Evolutionary conservation across 2,329 filamentous ascomycete genomes (phyloP).

Genomic region (Diaporthe sp.): DNA sequence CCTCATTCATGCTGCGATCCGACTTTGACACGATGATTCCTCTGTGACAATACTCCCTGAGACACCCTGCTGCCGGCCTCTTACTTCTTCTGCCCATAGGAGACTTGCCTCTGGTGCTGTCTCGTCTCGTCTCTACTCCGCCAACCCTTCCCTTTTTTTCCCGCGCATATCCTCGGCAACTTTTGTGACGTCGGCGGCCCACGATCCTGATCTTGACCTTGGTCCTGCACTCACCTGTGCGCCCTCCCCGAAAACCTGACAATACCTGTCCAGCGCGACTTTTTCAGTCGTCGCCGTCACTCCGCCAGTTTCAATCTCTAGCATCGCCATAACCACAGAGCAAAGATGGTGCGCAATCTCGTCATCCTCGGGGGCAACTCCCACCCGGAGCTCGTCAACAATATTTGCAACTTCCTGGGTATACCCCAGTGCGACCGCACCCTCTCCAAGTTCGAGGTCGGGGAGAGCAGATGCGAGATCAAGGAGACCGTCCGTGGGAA

Average conservation of each 20-base stretch:
- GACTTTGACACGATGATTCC: constrained; percentile 36
- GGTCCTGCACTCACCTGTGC: neutral
- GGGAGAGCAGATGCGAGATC: constrained; percentile 95
- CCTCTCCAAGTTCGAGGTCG: constrained; percentile 91
- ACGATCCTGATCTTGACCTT: constrained; percentile 26
- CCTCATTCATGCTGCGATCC: constrained; percentile 16
- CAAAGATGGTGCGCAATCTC: constrained; percentile 89
- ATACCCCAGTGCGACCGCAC: constrained; percentile 86
- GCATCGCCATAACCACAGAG: constrained; percentile 16
- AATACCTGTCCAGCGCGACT: neutral
- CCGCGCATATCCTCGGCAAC: constrained; percentile 43
- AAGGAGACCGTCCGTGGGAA: constrained; percentile 96
- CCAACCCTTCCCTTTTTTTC: constrained; percentile 25
- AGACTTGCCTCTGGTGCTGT: constrained; percentile 33
- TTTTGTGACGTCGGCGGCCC: constrained; percentile 39
- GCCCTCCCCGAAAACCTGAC: neutral
- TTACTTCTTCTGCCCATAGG: constrained; percentile 1
- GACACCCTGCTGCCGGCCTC: constrained; percentile 13
- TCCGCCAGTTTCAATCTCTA: neutral
- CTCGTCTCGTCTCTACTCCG: constrained; percentile 34
- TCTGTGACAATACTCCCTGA: constrained; percentile 30
- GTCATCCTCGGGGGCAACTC: constrained; percentile 93
- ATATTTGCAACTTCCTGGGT: constrained; percentile 89
- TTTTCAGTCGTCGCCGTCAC: neutral
- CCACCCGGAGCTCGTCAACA: constrained; percentile 88